Conservation (phyloP, 352 stramenopile species). For the Pythium volutum region DNA sequence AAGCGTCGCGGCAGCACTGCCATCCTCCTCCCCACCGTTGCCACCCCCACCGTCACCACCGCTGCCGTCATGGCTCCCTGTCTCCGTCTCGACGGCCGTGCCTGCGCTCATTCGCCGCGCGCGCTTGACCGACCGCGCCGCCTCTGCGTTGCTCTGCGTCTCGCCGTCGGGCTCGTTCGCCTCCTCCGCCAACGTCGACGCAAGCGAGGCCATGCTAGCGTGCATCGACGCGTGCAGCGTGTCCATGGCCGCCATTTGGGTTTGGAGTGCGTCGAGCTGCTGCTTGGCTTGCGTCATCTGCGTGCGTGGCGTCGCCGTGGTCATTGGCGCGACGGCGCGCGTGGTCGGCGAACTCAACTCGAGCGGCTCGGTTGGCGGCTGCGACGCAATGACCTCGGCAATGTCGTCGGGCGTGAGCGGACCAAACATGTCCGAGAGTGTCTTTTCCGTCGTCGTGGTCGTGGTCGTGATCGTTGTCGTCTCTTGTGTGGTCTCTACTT, state of each 20-base stretch:
- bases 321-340: background rate
- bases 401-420: conserved; percentile 10
- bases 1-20: background rate
- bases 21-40: background rate
- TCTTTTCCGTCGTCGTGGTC: background rate
- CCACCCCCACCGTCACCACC: too few relatives aligned
- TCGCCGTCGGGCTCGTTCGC: background rate
- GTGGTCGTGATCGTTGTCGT: background rate
- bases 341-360: background rate
- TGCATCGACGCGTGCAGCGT: too few relatives aligned
- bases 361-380: background rate
- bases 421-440: conserved; percentile 4
- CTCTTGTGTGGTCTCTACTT: background rate
- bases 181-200: background rate
- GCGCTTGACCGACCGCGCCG: background rate
- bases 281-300: background rate
- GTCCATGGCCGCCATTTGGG: too few relatives aligned
- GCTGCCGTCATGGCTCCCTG: background rate
- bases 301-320: background rate
- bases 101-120: background rate
- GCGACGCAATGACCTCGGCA: background rate
- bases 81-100: too few relatives aligned
- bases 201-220: background rate
- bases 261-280: too few relatives aligned
- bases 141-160: background rate